phyloP scores from a whole-genome alignment of 2,329 filamentous ascomycete genomes.

The Trichoderma breve region DNA sequence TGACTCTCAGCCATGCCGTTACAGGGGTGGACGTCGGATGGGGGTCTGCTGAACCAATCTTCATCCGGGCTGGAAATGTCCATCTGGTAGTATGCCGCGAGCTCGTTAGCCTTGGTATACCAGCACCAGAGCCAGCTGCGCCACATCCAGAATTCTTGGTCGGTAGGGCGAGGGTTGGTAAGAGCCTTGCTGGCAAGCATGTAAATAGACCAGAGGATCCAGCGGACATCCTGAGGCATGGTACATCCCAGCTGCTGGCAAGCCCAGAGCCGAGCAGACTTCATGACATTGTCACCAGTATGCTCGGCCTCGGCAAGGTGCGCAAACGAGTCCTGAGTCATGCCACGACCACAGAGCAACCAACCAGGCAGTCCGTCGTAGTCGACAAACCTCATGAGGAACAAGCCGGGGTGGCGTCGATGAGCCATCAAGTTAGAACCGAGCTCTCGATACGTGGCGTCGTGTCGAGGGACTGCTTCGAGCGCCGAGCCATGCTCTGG shows the following conservation, averaged over 20 bases:
- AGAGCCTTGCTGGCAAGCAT: conserved; percentile 34
- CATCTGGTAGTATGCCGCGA: conserved; percentile 26
- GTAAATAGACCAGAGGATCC: conserved; percentile 33
- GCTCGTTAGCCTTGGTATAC: conserved; percentile 28
- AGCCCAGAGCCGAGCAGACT: conserved; percentile 32
- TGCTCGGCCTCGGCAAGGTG: conserved; percentile 26
- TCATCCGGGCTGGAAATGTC: conserved; percentile 22
- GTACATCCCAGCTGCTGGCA: conserved; percentile 29
- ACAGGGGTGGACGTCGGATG: background rate
- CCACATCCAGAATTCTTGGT: conserved; percentile 28
- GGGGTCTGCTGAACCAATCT: conserved; percentile 30
- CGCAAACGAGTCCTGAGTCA: conserved; percentile 25
- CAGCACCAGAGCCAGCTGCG: conserved; percentile 32
- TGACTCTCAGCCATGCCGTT: background rate
- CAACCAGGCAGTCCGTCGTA: conserved; percentile 29
- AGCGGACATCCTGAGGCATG: conserved; percentile 33
- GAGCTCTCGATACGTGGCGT: conserved; percentile 28
- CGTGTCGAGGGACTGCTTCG: conserved; percentile 25
- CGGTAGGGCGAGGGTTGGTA: background rate
- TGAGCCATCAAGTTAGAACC: conserved; percentile 27
- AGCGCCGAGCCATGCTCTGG: background rate
- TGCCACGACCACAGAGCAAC: conserved; percentile 31
- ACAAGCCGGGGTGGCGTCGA: conserved; percentile 23
- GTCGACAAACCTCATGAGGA: conserved; percentile 30
- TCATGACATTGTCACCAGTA: conserved; percentile 29